Conservation (phyloP, 2,329 filamentous ascomycete species). For the Diplodia scrobiculata region DNA sequence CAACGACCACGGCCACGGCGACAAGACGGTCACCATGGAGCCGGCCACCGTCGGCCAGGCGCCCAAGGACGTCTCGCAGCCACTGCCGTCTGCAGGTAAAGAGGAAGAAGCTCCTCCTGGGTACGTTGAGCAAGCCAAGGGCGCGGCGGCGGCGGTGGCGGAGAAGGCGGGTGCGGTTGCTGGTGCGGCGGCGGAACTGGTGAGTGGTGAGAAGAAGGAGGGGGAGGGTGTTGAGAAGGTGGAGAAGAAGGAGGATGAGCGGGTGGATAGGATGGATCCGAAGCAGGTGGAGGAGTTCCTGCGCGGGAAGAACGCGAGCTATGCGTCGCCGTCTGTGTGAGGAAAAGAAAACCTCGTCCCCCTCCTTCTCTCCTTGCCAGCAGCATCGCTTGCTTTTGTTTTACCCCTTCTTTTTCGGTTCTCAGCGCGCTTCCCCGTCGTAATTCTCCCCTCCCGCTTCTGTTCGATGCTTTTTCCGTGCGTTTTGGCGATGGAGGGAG, state of each 20-base stretch:
- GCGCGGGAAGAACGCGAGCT: slow-evolving; percentile 35
- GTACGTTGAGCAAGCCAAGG: slow-evolving; percentile 50
- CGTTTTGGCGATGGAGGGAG: background rate
- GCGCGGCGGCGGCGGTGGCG: slow-evolving; percentile 37
- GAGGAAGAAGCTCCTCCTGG: slow-evolving; percentile 37
- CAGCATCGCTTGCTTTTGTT: too few relatives aligned
- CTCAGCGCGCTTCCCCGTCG: background rate
- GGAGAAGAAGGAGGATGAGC: slow-evolving; percentile 32
- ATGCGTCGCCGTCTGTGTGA: background rate
- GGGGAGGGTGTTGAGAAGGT: background rate
- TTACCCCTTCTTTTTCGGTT: background rate
- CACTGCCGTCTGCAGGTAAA: slow-evolving; percentile 33
- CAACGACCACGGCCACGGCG: slow-evolving; percentile 49
- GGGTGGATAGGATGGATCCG: slow-evolving; percentile 38
- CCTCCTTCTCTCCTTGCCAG: background rate
- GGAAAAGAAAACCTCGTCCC: background rate
- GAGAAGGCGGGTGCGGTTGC: slow-evolving; percentile 41
- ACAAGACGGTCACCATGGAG: slow-evolving; percentile 52
- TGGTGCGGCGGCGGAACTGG: slow-evolving; percentile 40
- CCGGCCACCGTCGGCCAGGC: slow-evolving; percentile 53
- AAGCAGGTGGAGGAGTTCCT: slow-evolving; percentile 41
- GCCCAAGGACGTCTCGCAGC: slow-evolving; percentile 47
- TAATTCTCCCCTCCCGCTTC: background rate
- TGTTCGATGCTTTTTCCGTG: background rate
- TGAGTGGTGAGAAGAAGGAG: slow-evolving; percentile 32